Evolutionary conservation across 106 monocot species (phyloP).

Genomic region (Xerophyta viscosa): DNA sequence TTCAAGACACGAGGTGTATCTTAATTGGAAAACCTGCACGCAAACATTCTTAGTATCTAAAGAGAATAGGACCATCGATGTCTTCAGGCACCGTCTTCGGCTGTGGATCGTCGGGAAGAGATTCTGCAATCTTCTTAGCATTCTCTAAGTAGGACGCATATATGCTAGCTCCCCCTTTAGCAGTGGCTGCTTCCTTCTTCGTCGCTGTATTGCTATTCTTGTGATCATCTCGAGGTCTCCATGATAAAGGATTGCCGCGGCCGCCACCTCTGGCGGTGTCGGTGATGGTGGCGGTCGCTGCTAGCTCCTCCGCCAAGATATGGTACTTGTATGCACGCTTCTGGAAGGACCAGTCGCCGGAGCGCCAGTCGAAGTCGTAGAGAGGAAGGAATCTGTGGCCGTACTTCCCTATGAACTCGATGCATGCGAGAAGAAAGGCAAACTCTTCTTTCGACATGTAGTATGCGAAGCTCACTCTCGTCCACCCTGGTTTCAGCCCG

Average conservation of each 20-base stretch:
- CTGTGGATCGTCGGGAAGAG: slow-evolving; percentile 1
- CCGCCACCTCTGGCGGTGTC: neutral
- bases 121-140: slow-evolving; percentile 8
- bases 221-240: neutral
- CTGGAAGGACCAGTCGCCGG: slow-evolving; percentile 27
- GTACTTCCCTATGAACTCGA: slow-evolving; percentile 26
- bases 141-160: slow-evolving; percentile 13
- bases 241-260: neutral
- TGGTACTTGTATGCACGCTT: slow-evolving; percentile 13
- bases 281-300: too few species aligned
- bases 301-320: neutral
- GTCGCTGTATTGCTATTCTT: neutral
- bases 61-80: slow-evolving; percentile 11
- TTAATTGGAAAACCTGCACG: neutral
- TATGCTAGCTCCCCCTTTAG: neutral
- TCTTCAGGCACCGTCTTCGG: slow-evolving; percentile 2
- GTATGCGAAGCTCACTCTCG: slow-evolving; percentile 38
- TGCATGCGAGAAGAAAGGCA: slow-evolving; percentile 15
- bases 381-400: slow-evolving; percentile 34
- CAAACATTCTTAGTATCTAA: slow-evolving; percentile 9
- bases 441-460: slow-evolving; percentile 29
- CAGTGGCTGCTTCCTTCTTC: too few species aligned
- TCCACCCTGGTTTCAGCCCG: slow-evolving; percentile 47
- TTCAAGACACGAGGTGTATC: neutral
- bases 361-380: slow-evolving; percentile 26